phyloP scores from a whole-genome alignment of 768 basidiomycete genomes.

The Russula virescens region DNA sequence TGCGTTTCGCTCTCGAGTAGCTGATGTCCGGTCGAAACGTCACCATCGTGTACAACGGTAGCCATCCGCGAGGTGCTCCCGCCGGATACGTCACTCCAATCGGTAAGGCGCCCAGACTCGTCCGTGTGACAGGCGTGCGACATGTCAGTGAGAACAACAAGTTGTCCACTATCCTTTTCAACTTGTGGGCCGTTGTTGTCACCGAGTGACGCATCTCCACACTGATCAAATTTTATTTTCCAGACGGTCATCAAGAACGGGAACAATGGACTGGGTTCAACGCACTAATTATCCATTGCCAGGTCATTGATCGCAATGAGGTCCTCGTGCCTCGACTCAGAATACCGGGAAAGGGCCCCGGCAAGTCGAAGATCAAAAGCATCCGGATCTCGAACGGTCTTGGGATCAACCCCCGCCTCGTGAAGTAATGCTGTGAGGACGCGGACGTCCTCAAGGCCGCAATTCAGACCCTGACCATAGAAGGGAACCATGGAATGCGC shows the following conservation, averaged over 20 bases:
- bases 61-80: conserved; percentile 66
- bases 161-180: conserved; percentile 77
- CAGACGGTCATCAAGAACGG: conserved; percentile 8
- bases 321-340: conserved; percentile 78
- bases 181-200: conserved; percentile 69
- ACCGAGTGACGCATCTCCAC: conserved; percentile 94
- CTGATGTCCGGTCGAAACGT: conserved; percentile 95
- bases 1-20: conserved; percentile 73
- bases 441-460: conserved; percentile 95
- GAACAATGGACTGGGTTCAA: conserved; percentile 28
- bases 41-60: conserved; percentile 95
- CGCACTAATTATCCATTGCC: conserved; percentile 96
- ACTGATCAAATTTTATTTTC: conserved; percentile 39
- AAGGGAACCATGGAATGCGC: conserved; percentile 99
- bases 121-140: conserved; percentile 41
- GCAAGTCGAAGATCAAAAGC: conserved; percentile 52
- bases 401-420: conserved; percentile 58
- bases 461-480: conserved; percentile 96
- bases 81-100: conserved; percentile 31
- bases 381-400: conserved; percentile 31
- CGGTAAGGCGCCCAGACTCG: conserved; percentile 38
- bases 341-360: conserved; percentile 70
- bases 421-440: conserved; percentile 73
- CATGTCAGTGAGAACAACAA: conserved; percentile 59
- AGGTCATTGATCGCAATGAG: conserved; percentile 86